Evolutionary conservation across 2,329 filamentous ascomycete genomes (phyloP).

Genomic region (Chaetomiaceae sp.): DNA sequence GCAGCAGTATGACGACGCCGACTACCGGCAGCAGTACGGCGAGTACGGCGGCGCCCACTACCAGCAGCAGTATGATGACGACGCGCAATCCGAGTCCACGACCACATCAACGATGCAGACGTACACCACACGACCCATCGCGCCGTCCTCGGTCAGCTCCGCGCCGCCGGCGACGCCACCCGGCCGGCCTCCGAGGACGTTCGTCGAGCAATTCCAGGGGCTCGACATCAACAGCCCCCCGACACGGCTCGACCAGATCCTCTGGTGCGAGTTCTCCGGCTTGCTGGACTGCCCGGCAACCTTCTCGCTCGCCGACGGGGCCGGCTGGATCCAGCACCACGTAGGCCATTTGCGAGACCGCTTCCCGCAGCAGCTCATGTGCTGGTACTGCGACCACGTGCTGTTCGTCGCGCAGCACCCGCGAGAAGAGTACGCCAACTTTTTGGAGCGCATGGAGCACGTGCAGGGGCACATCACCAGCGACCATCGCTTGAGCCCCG

Average conservation of each 20-base stretch:
- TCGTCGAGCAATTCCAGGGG: conserved; percentile 2
- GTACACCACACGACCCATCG: conserved; percentile 6
- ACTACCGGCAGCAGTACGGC: neutral
- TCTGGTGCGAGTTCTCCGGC: conserved; percentile 45
- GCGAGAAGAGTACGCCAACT: conserved; percentile 27
- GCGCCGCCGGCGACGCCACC: too few species aligned
- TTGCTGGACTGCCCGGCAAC: conserved; percentile 34
- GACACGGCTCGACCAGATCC: conserved; percentile 3
- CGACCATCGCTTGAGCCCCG: conserved; percentile 19
- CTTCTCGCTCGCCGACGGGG: conserved; percentile 38
- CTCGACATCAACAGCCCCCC: neutral
- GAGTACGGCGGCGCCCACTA: neutral
- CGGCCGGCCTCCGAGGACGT: neutral
- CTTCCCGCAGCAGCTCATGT: conserved; percentile 38
- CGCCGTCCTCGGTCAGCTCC: neutral
- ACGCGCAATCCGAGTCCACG: conserved; percentile 3
- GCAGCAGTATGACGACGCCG: neutral
- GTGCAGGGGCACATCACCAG: conserved; percentile 42
- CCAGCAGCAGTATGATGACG: neutral
- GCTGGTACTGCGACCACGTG: conserved; percentile 47
- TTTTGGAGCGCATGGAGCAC: conserved; percentile 45
- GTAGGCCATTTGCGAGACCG: conserved; percentile 32
- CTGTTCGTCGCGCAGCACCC: conserved; percentile 29
- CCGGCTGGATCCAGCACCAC: conserved; percentile 46
- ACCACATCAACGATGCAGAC: neutral